Conservation (phyloP, 2,329 filamentous ascomycete genomes). For the Ophiocordyceps camponoti-leonardi region DNA sequence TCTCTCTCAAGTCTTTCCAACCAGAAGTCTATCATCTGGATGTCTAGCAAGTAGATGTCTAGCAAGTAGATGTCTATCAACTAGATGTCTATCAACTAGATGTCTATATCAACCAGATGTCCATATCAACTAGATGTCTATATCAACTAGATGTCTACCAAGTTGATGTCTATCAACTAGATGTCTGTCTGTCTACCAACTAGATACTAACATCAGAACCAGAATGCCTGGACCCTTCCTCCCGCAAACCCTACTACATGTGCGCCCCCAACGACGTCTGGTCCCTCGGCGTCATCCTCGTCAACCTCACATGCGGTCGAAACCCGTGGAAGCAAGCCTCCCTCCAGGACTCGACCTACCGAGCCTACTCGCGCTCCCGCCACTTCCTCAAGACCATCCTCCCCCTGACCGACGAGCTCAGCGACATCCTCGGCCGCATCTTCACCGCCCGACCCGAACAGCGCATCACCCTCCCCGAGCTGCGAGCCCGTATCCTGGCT, state of each 20-base stretch:
- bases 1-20: no score
- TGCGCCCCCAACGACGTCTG: conserved; percentile 94
- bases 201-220: conserved; percentile 10
- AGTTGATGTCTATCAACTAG: no score
- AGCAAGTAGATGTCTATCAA: no score
- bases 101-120: no score
- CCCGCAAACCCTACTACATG: conserved; percentile 63
- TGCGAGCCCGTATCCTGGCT: conserved; percentile 57
- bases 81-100: no score
- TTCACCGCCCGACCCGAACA: conserved; percentile 75
- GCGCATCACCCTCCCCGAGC: conserved; percentile 65
- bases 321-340: conserved; percentile 99
- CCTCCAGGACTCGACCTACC: conserved; percentile 84
- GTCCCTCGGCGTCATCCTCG: conserved; percentile 93
- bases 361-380: conserved; percentile 68
- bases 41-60: no score
- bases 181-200: no score
- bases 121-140: no score
- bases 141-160: no score
- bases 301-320: conserved; percentile 93
- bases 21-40: no score
- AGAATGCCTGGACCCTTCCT: conserved; percentile 79
- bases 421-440: conserved; percentile 70
- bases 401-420: conserved; percentile 75
- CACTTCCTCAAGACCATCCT: conserved; percentile 87